Evolutionary conservation across 2,329 filamentous ascomycete species (phyloP).

Genomic region (Aureobasidium vineae): DNA sequence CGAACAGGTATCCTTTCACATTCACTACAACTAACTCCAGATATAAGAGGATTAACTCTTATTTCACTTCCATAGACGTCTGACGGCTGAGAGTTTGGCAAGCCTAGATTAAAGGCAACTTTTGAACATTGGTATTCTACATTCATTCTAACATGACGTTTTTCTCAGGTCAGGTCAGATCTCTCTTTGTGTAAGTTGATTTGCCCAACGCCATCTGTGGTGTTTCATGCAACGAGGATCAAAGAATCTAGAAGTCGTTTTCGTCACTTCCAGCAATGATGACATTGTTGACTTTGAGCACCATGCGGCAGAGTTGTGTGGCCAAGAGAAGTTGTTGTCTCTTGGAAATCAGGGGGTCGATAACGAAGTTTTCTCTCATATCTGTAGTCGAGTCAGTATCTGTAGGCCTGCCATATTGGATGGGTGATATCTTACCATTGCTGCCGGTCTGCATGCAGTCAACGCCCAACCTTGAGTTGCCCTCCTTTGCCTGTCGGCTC

Average conservation of each 20-base stretch:
- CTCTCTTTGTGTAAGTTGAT: neutral
- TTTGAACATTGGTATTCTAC: constrained; percentile 21
- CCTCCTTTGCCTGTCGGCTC: constrained; percentile 90
- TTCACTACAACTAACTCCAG: too few species aligned
- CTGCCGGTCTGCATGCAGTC: constrained; percentile 96
- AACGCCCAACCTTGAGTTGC: constrained; percentile 76
- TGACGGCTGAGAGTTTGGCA: neutral
- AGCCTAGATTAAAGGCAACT: neutral
- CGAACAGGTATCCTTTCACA: too few species aligned
- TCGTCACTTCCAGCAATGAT: constrained; percentile 87
- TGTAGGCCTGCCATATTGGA: too few species aligned
- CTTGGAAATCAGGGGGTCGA: constrained; percentile 97
- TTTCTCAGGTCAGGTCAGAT: neutral
- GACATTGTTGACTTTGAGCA: constrained; percentile 93
- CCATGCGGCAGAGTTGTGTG: constrained; percentile 97
- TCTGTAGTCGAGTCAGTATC: constrained; percentile 48
- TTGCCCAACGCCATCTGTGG: constrained; percentile 1
- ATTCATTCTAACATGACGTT: constrained; percentile 2
- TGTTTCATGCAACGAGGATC: neutral
- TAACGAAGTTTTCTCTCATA: constrained; percentile 98
- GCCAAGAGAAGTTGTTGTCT: constrained; percentile 93
- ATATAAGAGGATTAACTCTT: too few species aligned
- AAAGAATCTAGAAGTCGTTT: constrained; percentile 66
- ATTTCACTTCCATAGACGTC: too few species aligned
- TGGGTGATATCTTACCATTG: constrained; percentile 61